Conservation (phyloP, 2,329 filamentous ascomycete genomes). For the Penicillium sumatraense region DNA sequence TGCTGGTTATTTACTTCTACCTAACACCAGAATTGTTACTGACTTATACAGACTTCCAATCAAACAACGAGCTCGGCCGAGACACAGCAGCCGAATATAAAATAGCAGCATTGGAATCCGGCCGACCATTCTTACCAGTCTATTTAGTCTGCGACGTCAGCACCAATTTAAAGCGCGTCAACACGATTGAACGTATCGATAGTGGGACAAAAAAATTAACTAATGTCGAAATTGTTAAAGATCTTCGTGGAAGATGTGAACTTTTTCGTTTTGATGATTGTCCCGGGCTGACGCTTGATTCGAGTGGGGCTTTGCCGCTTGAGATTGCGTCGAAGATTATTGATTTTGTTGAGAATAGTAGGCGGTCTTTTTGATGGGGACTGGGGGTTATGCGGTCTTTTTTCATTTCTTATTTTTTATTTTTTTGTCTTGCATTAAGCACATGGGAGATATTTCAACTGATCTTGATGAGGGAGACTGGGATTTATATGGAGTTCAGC, state of each 20-base stretch:
- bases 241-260: background rate
- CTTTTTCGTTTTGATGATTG: constrained; percentile 1
- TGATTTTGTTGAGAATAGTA: constrained; percentile 1
- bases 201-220: constrained; percentile 2
- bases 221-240: background rate
- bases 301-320: background rate
- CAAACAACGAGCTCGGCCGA: background rate
- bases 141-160: background rate
- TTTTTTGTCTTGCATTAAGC: too few relatives aligned
- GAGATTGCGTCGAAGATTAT: background rate
- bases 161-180: background rate
- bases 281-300: background rate
- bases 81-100: background rate
- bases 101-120: background rate
- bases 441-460: too few relatives aligned
- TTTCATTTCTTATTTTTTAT: too few relatives aligned
- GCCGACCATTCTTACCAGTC: background rate
- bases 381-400: background rate
- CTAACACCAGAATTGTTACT: too few relatives aligned
- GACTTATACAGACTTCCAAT: background rate
- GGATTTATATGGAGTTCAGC: too few relatives aligned
- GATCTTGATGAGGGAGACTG: too few relatives aligned
- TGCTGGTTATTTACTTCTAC: too few relatives aligned
- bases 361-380: background rate
- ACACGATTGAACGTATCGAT: background rate